Evolutionary conservation across 2,329 filamentous ascomycete genomes (phyloP).

Genomic region (Trichophyton simii): DNA sequence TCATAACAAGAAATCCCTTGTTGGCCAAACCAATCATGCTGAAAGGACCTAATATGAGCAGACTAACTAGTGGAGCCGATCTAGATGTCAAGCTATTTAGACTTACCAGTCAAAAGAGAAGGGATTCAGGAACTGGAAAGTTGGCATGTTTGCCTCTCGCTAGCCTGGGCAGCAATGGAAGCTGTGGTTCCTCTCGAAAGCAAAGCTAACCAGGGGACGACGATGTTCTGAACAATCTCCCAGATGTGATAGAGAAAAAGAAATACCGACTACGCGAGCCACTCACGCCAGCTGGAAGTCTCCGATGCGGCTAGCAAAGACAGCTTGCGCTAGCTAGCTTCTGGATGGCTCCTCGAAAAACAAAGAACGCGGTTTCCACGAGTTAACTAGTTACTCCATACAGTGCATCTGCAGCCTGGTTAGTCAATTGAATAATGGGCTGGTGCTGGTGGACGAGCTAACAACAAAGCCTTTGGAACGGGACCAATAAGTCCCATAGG

Average conservation of each 20-base stretch:
- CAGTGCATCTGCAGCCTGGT: not conserved
- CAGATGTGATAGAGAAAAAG: not conserved
- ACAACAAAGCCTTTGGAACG: not conserved
- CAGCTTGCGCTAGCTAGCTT: not conserved
- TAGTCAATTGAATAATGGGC: not conserved
- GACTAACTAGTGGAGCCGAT: not conserved
- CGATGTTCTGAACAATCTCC: not conserved
- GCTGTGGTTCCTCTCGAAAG: not conserved
- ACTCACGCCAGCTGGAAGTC: not conserved
- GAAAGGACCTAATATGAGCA: not conserved
- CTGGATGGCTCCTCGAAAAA: not conserved
- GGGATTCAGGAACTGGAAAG: not conserved
- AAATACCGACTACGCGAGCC: not conserved
- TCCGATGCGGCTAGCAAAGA: not conserved
- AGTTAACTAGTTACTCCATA: not conserved
- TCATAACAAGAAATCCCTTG: not conserved
- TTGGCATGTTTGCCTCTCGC: not conserved
- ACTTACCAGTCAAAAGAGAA: not conserved
- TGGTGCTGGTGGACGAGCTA: not conserved
- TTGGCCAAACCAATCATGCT: not conserved
- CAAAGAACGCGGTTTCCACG: not conserved
- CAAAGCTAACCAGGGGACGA: not conserved
- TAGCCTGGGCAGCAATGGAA: not conserved
- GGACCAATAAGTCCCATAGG: not conserved
- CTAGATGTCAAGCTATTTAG: not conserved